phyloP scores from a whole-genome alignment of 169 alveolate genomes.

The Cryptosporidium meleagridis region DNA sequence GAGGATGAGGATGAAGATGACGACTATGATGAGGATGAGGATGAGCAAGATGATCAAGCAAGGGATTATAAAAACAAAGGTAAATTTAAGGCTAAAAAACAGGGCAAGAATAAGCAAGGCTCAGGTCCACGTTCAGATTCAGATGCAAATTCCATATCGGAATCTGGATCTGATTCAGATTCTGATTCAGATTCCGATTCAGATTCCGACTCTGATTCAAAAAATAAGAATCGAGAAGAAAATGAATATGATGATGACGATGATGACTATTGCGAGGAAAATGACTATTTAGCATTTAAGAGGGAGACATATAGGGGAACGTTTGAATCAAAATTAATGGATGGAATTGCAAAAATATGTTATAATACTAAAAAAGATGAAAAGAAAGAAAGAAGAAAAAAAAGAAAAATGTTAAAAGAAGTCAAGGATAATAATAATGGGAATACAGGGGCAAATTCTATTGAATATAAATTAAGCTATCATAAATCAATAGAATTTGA shows the following conservation, averaged over 20 bases:
- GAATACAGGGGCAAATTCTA: not conserved
- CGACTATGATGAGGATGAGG: not conserved
- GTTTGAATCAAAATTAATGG: conserved; percentile 37
- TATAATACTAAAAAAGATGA: conserved; percentile 48
- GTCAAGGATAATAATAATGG: not conserved
- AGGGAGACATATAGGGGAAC: conserved; percentile 20
- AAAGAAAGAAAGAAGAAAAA: conserved; percentile 1
- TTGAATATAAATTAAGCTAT: conserved; percentile 4
- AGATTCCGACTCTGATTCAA: not conserved
- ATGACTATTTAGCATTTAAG: conserved; percentile 54
- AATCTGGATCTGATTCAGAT: not conserved
- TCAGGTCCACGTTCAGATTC: not conserved
- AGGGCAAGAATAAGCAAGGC: not conserved
- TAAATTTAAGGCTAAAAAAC: not conserved
- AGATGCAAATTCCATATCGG: not conserved
- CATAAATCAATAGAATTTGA: conserved; percentile 14
- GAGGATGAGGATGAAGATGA: not conserved
- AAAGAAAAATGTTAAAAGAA: not conserved
- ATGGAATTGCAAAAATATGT: conserved; percentile 31
- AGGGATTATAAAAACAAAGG: not conserved
- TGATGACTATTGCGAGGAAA: conserved; percentile 31
- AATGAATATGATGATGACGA: conserved; percentile 4
- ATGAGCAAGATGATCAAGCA: not conserved
- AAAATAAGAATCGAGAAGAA: not conserved
- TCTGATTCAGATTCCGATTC: not conserved